Base-by-base conservation (phyloP, 139 green algal genomes). In the Chlorella sp. region DNA sequence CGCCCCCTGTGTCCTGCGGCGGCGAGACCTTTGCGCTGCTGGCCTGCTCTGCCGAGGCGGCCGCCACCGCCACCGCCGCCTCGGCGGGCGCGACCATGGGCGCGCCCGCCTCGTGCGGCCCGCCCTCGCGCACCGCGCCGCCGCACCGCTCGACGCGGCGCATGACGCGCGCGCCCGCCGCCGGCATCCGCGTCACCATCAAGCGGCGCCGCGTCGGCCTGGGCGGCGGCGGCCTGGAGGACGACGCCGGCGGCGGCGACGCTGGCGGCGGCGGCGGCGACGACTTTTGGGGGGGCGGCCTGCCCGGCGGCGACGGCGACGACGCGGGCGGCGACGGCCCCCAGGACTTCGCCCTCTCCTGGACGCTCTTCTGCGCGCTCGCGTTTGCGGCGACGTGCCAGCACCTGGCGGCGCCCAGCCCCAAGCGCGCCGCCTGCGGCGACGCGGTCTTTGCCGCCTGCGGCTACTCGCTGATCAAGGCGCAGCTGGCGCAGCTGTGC, bases 301-400 rank as follows among this genome's bases (percentile, higher is more conserved):
- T n/a, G n/a, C n/a, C n/a, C n/a, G 61, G 62, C 2, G 59, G 67
- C 31, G 7, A 41, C 8, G 67, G 21, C 8, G 64, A 72, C 25
- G 53, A 51, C 5, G 61, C n/a, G 1, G 50, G 41, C 7, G 50
- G 19, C 14, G 46, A 55, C 8, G 67, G 61, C 61, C 53, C 74
- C 45, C 65, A 74, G 9, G 77, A 83, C 68, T 15, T 83, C 12
- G 38, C 74, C 17, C 12, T 83, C 15, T 66, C 79, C 3, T 83
- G 77, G 77, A 68, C 25, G 25, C 11, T 83, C 3, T 79, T 79
- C 46, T 83, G 69, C 35, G 77, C 56, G 27, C 59, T 77, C 25
- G 58, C 58, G n/a, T 77, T 77, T 21, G 45, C 31, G 19, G 42
- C 61, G 43, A 60, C 60, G 4, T 21, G 79, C 9, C 42, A 53